Base-by-base conservation (phyloP, 2,329 filamentous ascomycete species). In the Aspergillus jensenii region DNA sequence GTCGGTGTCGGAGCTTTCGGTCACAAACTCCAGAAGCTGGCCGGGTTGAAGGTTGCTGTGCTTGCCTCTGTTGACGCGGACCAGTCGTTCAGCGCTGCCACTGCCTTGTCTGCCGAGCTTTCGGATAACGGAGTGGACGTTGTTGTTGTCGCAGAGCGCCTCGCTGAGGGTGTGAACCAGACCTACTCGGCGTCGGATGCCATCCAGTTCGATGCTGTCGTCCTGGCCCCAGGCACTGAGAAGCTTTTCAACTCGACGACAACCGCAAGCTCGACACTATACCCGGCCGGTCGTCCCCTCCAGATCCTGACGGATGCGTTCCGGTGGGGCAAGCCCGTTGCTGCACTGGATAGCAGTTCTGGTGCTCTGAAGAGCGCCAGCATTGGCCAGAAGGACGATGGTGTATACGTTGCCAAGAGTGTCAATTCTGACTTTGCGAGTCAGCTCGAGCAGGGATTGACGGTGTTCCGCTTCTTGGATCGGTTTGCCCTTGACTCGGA, bases 311-410 rank as follows among this genome's bases (percentile, higher is more conserved):
- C 79, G 15, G 83, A 87, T 66, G 84, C 80, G 0, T 91, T 85
- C 74, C 77, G 83, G 23, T 91, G 86, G 78, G 88, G 87, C 4
- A 91, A 91, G 79, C 86, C 89, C 0, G 76, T 91, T 23, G 87
- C 79, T 14, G 84, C 82, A 27, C 62, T 90, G 1, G 87, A 86
- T 1, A 71, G 67, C 12, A 74, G 73, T 0, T 74, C 63, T n/a
- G 53, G 57, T 19, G 71, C 78, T 4, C 71, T 84, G 6, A 61
- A 69, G 1, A 72, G 70, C 12, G 78, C 78, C 0, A 80, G 80
- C 2, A 80, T 88, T 50, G 65, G 66, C 14, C 27, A 43, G 14
- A 12, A 56, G 60, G 3, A 59, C 66, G 67, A 71, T 1, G 76
- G 78, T 46, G 77, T 80, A 6, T 70, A 69, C 44, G 61, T 71